phyloP scores from a whole-genome alignment of 257 asterid species.

The Misopates orontium region DNA sequence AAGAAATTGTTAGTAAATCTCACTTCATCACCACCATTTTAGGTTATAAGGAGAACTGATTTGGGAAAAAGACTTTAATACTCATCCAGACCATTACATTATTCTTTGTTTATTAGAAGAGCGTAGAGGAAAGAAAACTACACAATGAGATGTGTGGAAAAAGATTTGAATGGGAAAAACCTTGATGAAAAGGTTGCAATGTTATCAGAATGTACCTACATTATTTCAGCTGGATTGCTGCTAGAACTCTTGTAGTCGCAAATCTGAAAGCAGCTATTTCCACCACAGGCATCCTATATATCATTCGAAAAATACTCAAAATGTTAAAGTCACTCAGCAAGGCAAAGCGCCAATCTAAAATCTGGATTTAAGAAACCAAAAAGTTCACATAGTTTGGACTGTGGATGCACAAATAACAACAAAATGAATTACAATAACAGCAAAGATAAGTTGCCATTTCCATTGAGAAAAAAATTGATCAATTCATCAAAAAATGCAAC shows the following conservation, averaged over 20 bases:
- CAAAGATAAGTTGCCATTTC: too few relatives aligned
- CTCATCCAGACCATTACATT: not conserved
- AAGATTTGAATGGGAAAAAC: slow-evolving; percentile 19
- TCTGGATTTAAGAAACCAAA: not conserved
- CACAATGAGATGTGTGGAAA: not conserved
- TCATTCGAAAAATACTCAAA: slow-evolving; percentile 13
- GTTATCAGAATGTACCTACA: slow-evolving; percentile 52
- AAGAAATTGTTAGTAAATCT: not conserved
- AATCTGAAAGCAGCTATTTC: slow-evolving; percentile 75
- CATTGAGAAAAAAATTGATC: too few relatives aligned
- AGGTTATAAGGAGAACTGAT: not conserved
- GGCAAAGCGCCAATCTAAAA: not conserved
- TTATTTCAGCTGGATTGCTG: slow-evolving; percentile 64
- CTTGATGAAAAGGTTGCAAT: slow-evolving; percentile 13
- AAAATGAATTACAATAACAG: too few relatives aligned
- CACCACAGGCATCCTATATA: slow-evolving; percentile 70
- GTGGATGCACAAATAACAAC: too few relatives aligned
- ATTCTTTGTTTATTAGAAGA: too few relatives aligned
- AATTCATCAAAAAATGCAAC: too few relatives aligned
- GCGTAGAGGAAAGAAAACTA: not conserved
- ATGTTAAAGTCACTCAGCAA: not conserved
- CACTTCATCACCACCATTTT: not conserved
- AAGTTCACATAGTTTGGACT: not conserved
- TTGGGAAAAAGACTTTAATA: not conserved
- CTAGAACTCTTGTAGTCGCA: slow-evolving; percentile 59